A percentile compares a stretch with the other conserved stretches of the same genome.
Evolutionary conservation across 106 monocot genomes (phyloP).

Genomic region (Phalaenopsis aphrodite): DNA sequence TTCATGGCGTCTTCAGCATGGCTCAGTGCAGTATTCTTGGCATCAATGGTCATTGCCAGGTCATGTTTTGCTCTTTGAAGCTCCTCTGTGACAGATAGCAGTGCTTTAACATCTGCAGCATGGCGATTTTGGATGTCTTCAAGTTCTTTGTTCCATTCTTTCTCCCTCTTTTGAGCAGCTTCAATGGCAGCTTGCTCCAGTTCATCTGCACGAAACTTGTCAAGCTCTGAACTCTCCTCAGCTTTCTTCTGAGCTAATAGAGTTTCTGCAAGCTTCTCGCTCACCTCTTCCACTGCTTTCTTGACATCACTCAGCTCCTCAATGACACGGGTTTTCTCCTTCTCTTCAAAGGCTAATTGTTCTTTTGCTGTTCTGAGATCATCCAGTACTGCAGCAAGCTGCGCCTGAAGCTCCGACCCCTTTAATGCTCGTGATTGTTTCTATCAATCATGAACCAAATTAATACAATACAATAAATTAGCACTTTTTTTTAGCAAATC

Average conservation of each 20-base stretch:
- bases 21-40: constrained; percentile 42
- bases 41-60: constrained; percentile 41
- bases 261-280: constrained; percentile 67
- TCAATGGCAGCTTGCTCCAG: constrained; percentile 69
- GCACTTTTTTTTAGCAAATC: background rate
- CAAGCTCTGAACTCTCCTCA: constrained; percentile 58
- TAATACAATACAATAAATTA: background rate
- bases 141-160: constrained; percentile 49
- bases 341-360: constrained; percentile 33
- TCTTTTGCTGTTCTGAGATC: constrained; percentile 77
- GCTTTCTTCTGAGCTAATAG: constrained; percentile 54
- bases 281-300: constrained; percentile 38
- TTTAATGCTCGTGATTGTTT: constrained; percentile 23
- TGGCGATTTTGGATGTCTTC: constrained; percentile 42
- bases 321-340: constrained; percentile 41
- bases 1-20: constrained; percentile 29
- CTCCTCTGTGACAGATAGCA: constrained; percentile 45
- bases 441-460: constrained; percentile 11
- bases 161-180: constrained; percentile 44
- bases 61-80: constrained; percentile 50
- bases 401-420: constrained; percentile 35
- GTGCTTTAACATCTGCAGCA: constrained; percentile 28
- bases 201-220: constrained; percentile 72
- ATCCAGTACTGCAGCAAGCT: constrained; percentile 32
- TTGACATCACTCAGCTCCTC: constrained; percentile 59